Percentiles rank a stretch among this genome's conserved stretches.
These are phyloP conservation scores for Lactarius deliciosus DNA, from an alignment of 768 basidiomycete species.

Conservation along the genomic window DNA sequence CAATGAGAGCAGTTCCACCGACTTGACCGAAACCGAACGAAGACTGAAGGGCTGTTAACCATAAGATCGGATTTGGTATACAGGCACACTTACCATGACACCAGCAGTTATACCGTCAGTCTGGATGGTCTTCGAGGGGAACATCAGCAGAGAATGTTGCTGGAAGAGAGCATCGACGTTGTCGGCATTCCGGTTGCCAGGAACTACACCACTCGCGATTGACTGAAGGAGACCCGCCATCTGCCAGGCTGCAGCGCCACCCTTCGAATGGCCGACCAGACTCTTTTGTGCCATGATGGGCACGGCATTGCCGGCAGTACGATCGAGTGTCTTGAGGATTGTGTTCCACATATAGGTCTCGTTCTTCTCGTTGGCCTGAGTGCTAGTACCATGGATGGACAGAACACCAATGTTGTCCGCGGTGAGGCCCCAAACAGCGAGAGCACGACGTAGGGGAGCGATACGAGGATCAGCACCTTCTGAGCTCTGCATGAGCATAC, in stretches of 20 bases:
- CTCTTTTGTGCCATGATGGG: conserved; percentile 98
- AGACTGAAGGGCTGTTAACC: conserved; percentile 49
- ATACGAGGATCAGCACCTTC: conserved; percentile 83
- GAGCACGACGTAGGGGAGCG: conserved; percentile 89
- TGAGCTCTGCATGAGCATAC: conserved; percentile 61
- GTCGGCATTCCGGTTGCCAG: conserved; percentile 95
- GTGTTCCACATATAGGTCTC: conserved; percentile 97
- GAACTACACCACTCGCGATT: conserved; percentile 81
- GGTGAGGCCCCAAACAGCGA: conserved; percentile 95
- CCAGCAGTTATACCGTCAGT: conserved; percentile 91
- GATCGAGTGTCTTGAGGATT: conserved; percentile 83
- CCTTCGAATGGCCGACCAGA: conserved; percentile 96
- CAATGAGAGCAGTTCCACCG: conserved; percentile 83
- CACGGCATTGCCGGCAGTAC: conserved; percentile 93
- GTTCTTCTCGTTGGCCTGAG: conserved; percentile 92
- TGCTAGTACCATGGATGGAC: conserved; percentile 89
- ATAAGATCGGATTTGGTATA: background rate
- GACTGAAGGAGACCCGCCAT: conserved; percentile 89
- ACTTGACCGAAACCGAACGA: conserved; percentile 99
- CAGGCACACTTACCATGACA: conserved; percentile 62
- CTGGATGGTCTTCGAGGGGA: conserved; percentile 95
- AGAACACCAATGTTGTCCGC: conserved; percentile 91
- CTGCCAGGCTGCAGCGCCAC: conserved; percentile 98
- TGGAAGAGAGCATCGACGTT: conserved; percentile 94
- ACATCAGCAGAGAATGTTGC: conserved; percentile 87